phyloP scores from a whole-genome alignment of 805 yeast genomes.

The Wickerhamiella vanderwaltii region DNA sequence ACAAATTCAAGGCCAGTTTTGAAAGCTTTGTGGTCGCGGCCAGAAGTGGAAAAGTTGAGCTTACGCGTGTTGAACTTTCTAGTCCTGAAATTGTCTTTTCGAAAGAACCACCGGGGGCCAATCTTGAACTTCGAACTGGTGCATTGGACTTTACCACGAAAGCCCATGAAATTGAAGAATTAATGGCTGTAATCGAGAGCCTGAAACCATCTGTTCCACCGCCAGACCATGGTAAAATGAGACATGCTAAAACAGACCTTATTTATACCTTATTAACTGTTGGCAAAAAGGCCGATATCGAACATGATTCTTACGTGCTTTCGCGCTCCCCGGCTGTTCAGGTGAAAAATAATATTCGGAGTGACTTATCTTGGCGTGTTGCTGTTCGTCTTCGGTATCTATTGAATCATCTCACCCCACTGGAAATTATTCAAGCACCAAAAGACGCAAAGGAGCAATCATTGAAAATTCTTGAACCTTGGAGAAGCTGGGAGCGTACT shows the following conservation, averaged over 20 bases:
- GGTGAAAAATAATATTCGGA: slow-evolving; percentile 61
- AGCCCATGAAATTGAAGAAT: background rate
- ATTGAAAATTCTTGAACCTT: slow-evolving; percentile 46
- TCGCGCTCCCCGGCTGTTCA: slow-evolving; percentile 75
- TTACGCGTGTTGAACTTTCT: slow-evolving; percentile 1
- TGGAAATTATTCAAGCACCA: slow-evolving; percentile 31
- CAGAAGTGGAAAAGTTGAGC: background rate
- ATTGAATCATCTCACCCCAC: slow-evolving; percentile 45
- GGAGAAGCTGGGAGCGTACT: slow-evolving; percentile 83
- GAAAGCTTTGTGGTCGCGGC: slow-evolving; percentile 1
- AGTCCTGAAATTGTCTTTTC: background rate
- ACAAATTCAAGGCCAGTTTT: background rate
- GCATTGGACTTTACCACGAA: slow-evolving; percentile 2
- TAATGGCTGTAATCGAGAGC: background rate
- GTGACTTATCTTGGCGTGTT: slow-evolving; percentile 79
- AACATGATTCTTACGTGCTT: slow-evolving; percentile 78
- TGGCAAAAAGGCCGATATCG: slow-evolving; percentile 40
- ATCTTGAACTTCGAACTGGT: background rate
- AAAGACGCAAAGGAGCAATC: slow-evolving; percentile 43
- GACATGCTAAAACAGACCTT: background rate
- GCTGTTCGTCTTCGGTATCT: slow-evolving; percentile 70
- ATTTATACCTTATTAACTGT: slow-evolving; percentile 25
- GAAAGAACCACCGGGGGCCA: background rate
- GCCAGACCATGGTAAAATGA: background rate
- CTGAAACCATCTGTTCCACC: background rate